Conservation (phyloP, 2,329 filamentous ascomycete genomes). For the Clonostachys solani region DNA sequence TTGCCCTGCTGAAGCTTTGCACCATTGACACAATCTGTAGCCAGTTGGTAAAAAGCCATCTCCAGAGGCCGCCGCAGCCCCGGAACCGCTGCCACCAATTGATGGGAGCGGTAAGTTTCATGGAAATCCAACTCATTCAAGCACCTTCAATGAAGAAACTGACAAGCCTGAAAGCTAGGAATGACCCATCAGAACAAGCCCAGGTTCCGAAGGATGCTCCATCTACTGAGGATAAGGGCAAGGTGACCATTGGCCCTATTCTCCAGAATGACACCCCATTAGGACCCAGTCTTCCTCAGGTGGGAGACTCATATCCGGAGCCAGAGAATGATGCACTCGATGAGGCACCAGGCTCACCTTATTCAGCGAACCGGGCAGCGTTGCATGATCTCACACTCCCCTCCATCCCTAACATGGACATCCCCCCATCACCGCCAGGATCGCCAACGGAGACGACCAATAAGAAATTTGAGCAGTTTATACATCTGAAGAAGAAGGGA, state of each 20-base stretch:
- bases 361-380: slow-evolving; percentile 58
- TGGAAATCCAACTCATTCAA: no score
- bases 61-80: no score
- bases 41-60: no score
- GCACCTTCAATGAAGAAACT: no score
- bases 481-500: slow-evolving; percentile 71
- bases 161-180: no score
- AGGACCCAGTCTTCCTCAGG: background rate
- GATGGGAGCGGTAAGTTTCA: no score
- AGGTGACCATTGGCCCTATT: background rate
- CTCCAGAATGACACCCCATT: background rate
- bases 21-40: no score
- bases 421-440: slow-evolving; percentile 69
- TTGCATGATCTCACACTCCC: slow-evolving; percentile 73
- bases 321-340: slow-evolving; percentile 2
- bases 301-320: background rate
- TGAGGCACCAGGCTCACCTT: slow-evolving; percentile 53
- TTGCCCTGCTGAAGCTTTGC: no score
- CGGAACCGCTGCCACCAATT: no score
- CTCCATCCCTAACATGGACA: slow-evolving; percentile 65
- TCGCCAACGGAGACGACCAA: slow-evolving; percentile 48
- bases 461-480: slow-evolving; percentile 69
- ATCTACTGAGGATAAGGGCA: slow-evolving; percentile 2
- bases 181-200: no score
- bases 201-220: no score